A percentile compares a stretch with the other conserved stretches of the same genome.
Conservation (phyloP, 495 filamentous ascomycete genomes). For the Podospora bellae-mahoneyi region DNA sequence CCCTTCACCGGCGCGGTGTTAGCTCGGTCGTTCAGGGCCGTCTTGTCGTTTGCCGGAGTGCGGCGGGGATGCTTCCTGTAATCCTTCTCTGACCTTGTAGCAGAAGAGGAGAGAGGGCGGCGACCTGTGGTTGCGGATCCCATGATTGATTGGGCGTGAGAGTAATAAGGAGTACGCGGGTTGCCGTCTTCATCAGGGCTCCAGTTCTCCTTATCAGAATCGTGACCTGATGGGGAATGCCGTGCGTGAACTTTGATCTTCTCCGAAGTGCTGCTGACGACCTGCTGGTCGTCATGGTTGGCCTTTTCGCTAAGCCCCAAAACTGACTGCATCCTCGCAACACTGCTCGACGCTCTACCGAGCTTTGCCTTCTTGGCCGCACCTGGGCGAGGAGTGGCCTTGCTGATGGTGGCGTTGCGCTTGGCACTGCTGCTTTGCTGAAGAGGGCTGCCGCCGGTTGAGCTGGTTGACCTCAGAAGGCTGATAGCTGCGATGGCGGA, state of each 20-base stretch:
- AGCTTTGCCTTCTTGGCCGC: constrained; percentile 63
- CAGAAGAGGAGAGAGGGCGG: constrained; percentile 23
- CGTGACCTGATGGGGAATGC: constrained; percentile 44
- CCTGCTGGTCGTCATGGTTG: neutral
- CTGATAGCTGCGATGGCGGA: constrained; percentile 69
- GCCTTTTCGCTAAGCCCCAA: constrained; percentile 30
- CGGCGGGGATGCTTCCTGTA: constrained; percentile 37
- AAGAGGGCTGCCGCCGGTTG: constrained; percentile 46
- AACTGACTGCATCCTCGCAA: constrained; percentile 61
- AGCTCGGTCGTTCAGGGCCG: constrained; percentile 26
- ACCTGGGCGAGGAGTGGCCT: constrained; percentile 44
- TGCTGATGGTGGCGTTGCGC: constrained; percentile 53
- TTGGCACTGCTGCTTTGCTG: constrained; percentile 51
- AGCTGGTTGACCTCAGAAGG: constrained; percentile 64
- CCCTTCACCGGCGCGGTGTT: constrained; percentile 33
- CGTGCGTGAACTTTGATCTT: constrained; percentile 42
- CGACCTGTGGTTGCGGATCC: constrained; percentile 11
- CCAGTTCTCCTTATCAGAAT: constrained; percentile 97
- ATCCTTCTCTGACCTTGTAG: constrained; percentile 3
- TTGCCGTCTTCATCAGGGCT: constrained; percentile 52
- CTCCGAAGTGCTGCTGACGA: constrained; percentile 33
- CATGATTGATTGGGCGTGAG: constrained; percentile 7
- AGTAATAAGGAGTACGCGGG: constrained; percentile 30
- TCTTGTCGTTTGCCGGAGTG: constrained; percentile 31
- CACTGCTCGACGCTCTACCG: constrained; percentile 59